Evolutionary conservation across 495 filamentous ascomycete species (phyloP).

Genomic region (Pyronema domesticum): DNA sequence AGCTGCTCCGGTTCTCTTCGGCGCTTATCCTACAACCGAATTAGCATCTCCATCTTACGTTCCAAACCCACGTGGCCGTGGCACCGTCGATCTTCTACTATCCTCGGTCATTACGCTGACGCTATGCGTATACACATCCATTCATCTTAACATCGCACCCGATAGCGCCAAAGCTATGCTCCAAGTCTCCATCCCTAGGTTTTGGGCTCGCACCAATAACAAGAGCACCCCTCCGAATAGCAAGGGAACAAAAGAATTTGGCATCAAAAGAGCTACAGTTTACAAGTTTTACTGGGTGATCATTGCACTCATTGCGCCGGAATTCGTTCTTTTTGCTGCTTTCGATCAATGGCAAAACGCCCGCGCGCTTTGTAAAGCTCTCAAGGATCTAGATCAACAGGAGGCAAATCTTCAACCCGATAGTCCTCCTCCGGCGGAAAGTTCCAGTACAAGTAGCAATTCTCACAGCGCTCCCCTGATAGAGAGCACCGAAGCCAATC

Average conservation of each 20-base stretch:
- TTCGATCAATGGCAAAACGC: background rate
- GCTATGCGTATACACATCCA: background rate
- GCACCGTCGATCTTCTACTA: background rate
- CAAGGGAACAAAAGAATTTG: background rate
- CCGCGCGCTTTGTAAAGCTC: background rate
- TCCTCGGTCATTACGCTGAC: background rate
- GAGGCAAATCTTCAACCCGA: background rate
- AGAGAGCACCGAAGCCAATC: background rate
- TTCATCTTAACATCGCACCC: background rate
- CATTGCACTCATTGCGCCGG: slow-evolving; percentile 1
- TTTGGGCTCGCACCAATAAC: too few relatives aligned
- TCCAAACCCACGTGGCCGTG: background rate
- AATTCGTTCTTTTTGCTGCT: background rate
- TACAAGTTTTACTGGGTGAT: background rate
- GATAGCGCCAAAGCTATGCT: background rate
- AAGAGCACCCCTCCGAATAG: too few relatives aligned
- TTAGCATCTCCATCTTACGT: background rate
- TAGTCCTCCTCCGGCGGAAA: background rate
- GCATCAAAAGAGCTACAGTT: background rate
- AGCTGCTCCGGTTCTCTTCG: too few relatives aligned
- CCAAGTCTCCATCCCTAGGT: too few relatives aligned
- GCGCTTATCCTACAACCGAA: too few relatives aligned
- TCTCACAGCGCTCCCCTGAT: too few relatives aligned
- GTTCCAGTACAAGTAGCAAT: too few relatives aligned
- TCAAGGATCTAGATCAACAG: background rate